Conservation (phyloP, 2,329 filamentous ascomycete genomes). For the Colletotrichum sublineola region DNA sequence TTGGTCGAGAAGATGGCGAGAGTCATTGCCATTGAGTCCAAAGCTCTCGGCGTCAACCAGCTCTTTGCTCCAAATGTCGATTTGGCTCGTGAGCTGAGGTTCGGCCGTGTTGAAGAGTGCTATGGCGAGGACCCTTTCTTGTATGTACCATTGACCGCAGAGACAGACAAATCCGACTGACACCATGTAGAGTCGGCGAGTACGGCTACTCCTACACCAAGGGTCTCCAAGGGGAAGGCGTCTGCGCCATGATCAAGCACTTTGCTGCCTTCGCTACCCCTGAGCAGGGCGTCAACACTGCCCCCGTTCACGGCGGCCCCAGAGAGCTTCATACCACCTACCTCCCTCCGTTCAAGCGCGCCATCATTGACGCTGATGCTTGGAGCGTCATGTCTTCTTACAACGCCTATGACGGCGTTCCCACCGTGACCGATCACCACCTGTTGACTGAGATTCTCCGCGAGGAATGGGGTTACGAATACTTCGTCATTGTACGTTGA, state of each 20-base stretch:
- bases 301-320: constrained; percentile 66
- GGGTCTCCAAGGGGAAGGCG: constrained; percentile 73
- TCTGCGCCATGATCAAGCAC: constrained; percentile 81
- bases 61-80: constrained; percentile 80
- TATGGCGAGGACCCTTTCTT: constrained; percentile 78
- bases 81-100: constrained; percentile 78
- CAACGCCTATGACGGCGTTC: constrained; percentile 79
- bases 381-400: constrained; percentile 81
- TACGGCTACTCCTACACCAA: constrained; percentile 70
- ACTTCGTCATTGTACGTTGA: constrained; percentile 64
- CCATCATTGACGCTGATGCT: constrained; percentile 78
- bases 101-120: constrained; percentile 80
- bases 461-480: constrained; percentile 80
- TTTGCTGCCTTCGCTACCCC: constrained; percentile 78
- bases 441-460: constrained; percentile 77
- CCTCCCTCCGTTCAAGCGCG: constrained; percentile 73
- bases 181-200: constrained; percentile 66
- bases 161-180: not conserved
- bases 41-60: constrained; percentile 78
- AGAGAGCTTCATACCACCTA: constrained; percentile 68
- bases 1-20: constrained; percentile 76
- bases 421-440: constrained; percentile 74
- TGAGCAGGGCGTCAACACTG: constrained; percentile 80
- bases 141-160: constrained; percentile 45
- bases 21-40: constrained; percentile 74